Base-by-base conservation (phyloP, 306 rosid genomes). In the Cucurbita ficifolia region DNA sequence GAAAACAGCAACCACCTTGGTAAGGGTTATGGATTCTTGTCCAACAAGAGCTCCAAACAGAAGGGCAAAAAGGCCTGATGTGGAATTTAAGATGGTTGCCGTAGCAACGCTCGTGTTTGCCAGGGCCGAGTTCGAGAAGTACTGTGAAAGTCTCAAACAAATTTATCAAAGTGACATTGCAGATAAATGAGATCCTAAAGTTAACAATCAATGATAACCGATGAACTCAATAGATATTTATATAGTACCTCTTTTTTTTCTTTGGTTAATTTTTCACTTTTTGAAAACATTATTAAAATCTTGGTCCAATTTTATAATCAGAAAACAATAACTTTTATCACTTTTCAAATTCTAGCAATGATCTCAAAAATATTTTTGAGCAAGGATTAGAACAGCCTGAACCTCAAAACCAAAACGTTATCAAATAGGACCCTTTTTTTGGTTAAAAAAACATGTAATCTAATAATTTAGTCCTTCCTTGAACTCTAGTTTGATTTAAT, bases 61-160 rank as follows among this genome's bases (percentile, higher is more conserved):
- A 55, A 90, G 91, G 19, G 91, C 86, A 61, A 90, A 90, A 76
- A 88, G 86, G 62, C 96, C 84, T 4, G 94, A 88, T 0, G 83
- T 83, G 10, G 96, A 88, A 69, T 80, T 90, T 51, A 90, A 73
- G 64, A 90, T 87, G 0, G 94, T 90, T 55, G 91, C 84, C 52
- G 86, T 90, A 5, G 82, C 88, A 36, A 90, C 94, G 63, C 94
- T 90, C 10, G 91, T 90, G 73, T 90, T 86, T 46, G 85, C 90
- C 60, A 90, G 86, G 21, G 94, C 94, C 56, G 89, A 82, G 77
- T 82, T 86, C 7, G 94, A 85, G 72, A 86, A 73, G 78, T 90
- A 90, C 94, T 88, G 88, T 83, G 73, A 19, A 60, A 61, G 13
- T 12, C 16, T 40, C 21, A 57, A 40, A 75, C 80, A 72, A 48